Evolutionary conservation across 345 rosid genomes (phyloP).

Genomic region (Hypericum androsaemum): DNA sequence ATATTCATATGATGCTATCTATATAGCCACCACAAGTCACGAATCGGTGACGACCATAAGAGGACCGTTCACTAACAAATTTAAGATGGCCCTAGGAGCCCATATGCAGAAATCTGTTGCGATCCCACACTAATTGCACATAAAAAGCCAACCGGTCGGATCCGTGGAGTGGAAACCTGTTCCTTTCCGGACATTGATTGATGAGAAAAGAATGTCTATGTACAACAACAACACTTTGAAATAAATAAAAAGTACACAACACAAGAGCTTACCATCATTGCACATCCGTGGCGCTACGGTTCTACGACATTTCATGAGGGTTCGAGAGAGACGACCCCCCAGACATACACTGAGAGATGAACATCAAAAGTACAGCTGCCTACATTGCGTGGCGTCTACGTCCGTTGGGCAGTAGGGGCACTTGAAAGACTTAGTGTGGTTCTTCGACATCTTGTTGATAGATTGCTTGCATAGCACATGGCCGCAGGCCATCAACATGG

Average conservation of each 20-base stretch:
- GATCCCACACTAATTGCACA: no score
- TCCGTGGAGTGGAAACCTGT: neutral
- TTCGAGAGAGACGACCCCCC: neutral
- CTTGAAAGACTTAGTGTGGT: slow-evolving; percentile 37
- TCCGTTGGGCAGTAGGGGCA: slow-evolving; percentile 53
- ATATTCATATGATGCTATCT: no score
- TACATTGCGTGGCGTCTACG: slow-evolving; percentile 36
- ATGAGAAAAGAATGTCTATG: slow-evolving; percentile 30
- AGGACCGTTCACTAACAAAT: no score
- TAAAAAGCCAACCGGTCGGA: no score
- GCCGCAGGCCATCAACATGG: slow-evolving; percentile 61
- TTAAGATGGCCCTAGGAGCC: no score
- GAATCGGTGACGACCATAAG: no score
- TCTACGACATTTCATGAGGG: slow-evolving; percentile 10
- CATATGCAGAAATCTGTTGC: no score
- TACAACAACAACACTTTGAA: slow-evolving; percentile 23
- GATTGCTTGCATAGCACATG: slow-evolving; percentile 63
- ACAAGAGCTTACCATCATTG: slow-evolving; percentile 13
- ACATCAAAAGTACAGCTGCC: slow-evolving; percentile 40
- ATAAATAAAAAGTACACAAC: slow-evolving; percentile 15
- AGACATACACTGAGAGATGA: slow-evolving; percentile 12
- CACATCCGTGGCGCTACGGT: slow-evolving; percentile 14
- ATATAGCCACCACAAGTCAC: no score
- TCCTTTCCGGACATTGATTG: neutral
- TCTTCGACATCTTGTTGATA: slow-evolving; percentile 42